Evolutionary conservation across 208 protist genomes (phyloP).

Genomic region (Polymyxa betae): DNA sequence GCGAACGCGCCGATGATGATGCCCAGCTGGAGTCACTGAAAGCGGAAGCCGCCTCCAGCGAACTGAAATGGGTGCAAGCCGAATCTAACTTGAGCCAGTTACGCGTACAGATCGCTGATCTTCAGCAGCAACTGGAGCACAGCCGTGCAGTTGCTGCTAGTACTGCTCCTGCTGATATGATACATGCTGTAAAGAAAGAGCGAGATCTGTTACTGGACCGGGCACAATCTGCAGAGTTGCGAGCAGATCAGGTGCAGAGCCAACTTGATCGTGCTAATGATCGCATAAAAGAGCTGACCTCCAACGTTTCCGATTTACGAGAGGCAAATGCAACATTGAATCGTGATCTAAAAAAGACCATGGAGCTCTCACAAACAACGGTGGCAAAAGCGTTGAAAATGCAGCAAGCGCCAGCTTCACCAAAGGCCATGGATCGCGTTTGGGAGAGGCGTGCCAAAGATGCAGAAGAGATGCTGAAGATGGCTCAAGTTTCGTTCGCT

Average conservation of each 20-base stretch:
- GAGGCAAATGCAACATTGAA: background rate
- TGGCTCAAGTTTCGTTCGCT: conserved; percentile 29
- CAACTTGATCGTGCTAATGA: background rate
- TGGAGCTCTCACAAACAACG: background rate
- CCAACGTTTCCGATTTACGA: background rate
- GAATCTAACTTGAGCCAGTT: background rate
- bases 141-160: background rate
- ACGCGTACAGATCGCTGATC: background rate
- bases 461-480: conserved; percentile 35
- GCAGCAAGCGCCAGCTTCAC: background rate
- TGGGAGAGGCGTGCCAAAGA: conserved; percentile 45
- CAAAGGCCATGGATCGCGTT: background rate
- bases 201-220: background rate
- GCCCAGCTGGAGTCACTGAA: background rate
- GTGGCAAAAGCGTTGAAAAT: background rate
- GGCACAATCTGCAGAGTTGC: background rate
- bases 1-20: background rate
- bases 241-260: background rate
- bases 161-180: background rate
- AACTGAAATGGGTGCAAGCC: background rate
- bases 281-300: background rate
- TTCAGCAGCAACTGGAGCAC: background rate
- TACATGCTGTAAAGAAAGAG: background rate
- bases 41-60: background rate
- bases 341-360: background rate